phyloP scores from a whole-genome alignment of 2,329 filamentous ascomycete species.

The Periglandula ipomoeae region DNA sequence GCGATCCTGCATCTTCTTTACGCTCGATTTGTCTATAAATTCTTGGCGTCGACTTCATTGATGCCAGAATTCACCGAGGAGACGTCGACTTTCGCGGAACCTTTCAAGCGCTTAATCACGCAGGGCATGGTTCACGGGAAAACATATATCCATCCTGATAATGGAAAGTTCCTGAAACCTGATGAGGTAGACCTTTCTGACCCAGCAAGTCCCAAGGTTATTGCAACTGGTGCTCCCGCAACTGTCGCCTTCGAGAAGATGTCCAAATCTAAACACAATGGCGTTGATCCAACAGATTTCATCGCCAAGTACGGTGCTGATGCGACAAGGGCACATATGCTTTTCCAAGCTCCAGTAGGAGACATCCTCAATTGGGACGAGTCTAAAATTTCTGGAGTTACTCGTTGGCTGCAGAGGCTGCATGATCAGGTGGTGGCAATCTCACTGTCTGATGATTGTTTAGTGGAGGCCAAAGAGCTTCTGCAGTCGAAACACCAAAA shows the following conservation, averaged over 20 bases:
- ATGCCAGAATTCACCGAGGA: slow-evolving; percentile 30
- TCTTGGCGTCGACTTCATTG: slow-evolving; percentile 51
- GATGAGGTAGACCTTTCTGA: slow-evolving; percentile 60
- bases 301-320: slow-evolving; percentile 73
- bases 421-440: slow-evolving; percentile 42
- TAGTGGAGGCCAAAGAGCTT: slow-evolving; percentile 21
- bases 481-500: slow-evolving; percentile 26
- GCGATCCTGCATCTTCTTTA: slow-evolving; percentile 86
- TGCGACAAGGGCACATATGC: slow-evolving; percentile 73
- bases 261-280: slow-evolving; percentile 92
- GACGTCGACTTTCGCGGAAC: slow-evolving; percentile 46
- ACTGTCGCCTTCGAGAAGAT: slow-evolving; percentile 76
- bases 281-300: slow-evolving; percentile 68
- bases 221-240: slow-evolving; percentile 47
- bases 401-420: slow-evolving; percentile 68
- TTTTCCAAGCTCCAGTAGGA: slow-evolving; percentile 78
- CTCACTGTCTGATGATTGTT: slow-evolving; percentile 10
- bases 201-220: slow-evolving; percentile 49
- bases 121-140: slow-evolving; percentile 92
- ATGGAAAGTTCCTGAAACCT: slow-evolving; percentile 66
- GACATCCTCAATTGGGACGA: slow-evolving; percentile 87
- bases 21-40: slow-evolving; percentile 84
- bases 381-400: slow-evolving; percentile 69
- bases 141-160: slow-evolving; percentile 67
- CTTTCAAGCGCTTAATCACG: slow-evolving; percentile 73